Conservation (phyloP, 179 eudicot genomes). For the Drosera spatulata region DNA sequence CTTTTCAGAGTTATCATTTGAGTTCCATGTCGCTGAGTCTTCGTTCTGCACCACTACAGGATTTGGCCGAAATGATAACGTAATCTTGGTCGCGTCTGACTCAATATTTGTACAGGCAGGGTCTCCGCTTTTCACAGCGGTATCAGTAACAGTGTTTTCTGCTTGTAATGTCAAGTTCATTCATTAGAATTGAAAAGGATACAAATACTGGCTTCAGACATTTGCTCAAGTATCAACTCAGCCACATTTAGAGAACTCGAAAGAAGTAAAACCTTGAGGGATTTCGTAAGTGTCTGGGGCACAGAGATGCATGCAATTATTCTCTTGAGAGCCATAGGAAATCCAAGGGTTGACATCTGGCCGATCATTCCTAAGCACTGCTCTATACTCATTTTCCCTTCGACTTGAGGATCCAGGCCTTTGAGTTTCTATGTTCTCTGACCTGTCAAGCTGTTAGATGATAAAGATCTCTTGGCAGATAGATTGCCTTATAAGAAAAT, state of each 20-base stretch:
- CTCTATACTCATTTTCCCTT: slow-evolving; percentile 22
- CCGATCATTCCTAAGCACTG: slow-evolving; percentile 14
- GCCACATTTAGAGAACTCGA: not conserved
- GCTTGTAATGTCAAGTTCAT: slow-evolving; percentile 13
- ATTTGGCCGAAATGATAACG: slow-evolving; percentile 17
- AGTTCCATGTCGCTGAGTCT: slow-evolving; percentile 16
- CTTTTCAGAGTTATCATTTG: slow-evolving; percentile 36
- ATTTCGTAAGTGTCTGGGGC: slow-evolving; percentile 66
- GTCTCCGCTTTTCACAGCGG: slow-evolving; percentile 15
- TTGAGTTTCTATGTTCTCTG: slow-evolving; percentile 17
- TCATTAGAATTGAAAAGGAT: not conserved
- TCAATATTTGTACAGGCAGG: slow-evolving; percentile 16
- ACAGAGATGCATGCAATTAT: slow-evolving; percentile 28
- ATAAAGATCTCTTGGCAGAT: slow-evolving; percentile 22
- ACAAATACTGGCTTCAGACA: too few species aligned
- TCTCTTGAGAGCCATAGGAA: slow-evolving; percentile 17
- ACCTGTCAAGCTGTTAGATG: slow-evolving; percentile 50
- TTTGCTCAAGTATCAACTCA: too few species aligned
- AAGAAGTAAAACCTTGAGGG: slow-evolving; percentile 29
- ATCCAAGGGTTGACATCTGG: slow-evolving; percentile 8
- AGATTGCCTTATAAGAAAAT: slow-evolving; percentile 1
- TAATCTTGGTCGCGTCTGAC: slow-evolving; percentile 16
- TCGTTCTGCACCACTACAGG: slow-evolving; percentile 38
- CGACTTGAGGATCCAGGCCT: slow-evolving; percentile 14
- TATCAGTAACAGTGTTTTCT: slow-evolving; percentile 21